These are phyloP conservation scores for Phytophthora crassamura DNA, from an alignment of 352 stramenopile species.

Conservation along the genomic window DNA sequence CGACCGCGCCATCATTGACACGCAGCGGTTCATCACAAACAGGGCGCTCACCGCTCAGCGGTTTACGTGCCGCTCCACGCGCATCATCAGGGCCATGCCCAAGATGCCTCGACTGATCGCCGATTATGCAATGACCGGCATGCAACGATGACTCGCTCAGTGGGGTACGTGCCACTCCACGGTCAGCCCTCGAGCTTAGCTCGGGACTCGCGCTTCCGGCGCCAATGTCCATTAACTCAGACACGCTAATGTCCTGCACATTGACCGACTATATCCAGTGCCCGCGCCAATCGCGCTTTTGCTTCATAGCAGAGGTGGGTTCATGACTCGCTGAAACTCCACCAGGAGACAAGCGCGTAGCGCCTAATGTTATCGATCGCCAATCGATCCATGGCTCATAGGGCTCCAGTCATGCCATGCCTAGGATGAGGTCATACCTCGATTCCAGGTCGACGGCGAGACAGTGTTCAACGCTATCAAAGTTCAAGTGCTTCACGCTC, in stretches of 20 bases:
- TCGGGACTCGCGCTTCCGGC: background rate
- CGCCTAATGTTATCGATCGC: background rate
- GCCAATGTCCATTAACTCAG: background rate
- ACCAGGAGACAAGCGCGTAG: too few relatives aligned
- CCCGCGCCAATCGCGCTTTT: constrained; percentile 10
- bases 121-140: too few relatives aligned
- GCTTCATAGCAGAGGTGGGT: constrained; percentile 6
- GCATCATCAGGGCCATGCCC: too few relatives aligned
- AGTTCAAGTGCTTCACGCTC: constrained; percentile 11
- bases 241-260: background rate
- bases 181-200: too few relatives aligned
- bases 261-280: constrained; percentile 3
- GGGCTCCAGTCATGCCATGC: constrained; percentile 22
- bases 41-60: too few relatives aligned
- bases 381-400: constrained; percentile 27
- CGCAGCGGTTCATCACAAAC: too few relatives aligned
- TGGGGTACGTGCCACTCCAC: too few relatives aligned
- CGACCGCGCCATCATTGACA: too few relatives aligned
- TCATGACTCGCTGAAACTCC: constrained; percentile 14
- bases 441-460: constrained; percentile 15
- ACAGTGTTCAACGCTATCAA: constrained; percentile 12
- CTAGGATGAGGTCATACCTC: constrained; percentile 29
- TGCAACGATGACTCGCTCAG: too few relatives aligned
- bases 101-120: too few relatives aligned
- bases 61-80: too few relatives aligned